Evolutionary conservation across 192 early-diverging fungal genomes (phyloP).

Genomic region (Dispira simplex): DNA sequence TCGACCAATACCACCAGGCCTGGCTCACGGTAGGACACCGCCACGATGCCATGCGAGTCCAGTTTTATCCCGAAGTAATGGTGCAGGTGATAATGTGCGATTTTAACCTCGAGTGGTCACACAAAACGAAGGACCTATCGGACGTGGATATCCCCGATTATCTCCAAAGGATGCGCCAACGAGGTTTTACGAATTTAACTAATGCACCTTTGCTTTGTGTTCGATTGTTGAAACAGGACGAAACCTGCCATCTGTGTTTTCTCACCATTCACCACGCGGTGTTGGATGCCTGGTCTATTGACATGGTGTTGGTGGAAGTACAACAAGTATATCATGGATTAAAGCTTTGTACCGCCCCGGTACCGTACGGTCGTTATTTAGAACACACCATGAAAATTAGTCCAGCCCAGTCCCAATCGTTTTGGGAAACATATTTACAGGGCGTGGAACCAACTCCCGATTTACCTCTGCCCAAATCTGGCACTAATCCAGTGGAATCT

Average conservation of each 20-base stretch:
- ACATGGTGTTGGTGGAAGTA: not conserved
- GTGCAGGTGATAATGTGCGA: not conserved
- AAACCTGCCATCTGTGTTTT: not conserved
- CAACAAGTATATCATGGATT: not conserved
- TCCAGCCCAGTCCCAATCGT: not conserved
- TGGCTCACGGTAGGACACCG: not conserved
- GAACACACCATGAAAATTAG: no score
- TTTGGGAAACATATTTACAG: not conserved
- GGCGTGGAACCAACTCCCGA: constrained; percentile 2
- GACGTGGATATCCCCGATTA: not conserved
- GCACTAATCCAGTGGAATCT: no score
- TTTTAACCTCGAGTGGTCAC: not conserved
- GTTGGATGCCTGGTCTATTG: constrained; percentile 8
- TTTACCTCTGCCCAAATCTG: not conserved
- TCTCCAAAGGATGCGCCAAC: no score
- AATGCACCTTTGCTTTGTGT: not conserved
- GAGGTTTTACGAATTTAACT: no score
- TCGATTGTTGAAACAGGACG: not conserved
- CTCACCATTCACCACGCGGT: constrained; percentile 9
- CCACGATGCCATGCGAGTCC: not conserved
- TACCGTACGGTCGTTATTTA: no score
- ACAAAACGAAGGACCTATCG: not conserved
- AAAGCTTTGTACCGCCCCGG: not conserved
- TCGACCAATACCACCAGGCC: not conserved
- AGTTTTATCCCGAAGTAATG: not conserved